A percentile compares a stretch with the other conserved stretches of the same genome.
phyloP scores from a whole-genome alignment of 306 rosid species.

The Corylus heterophylla region DNA sequence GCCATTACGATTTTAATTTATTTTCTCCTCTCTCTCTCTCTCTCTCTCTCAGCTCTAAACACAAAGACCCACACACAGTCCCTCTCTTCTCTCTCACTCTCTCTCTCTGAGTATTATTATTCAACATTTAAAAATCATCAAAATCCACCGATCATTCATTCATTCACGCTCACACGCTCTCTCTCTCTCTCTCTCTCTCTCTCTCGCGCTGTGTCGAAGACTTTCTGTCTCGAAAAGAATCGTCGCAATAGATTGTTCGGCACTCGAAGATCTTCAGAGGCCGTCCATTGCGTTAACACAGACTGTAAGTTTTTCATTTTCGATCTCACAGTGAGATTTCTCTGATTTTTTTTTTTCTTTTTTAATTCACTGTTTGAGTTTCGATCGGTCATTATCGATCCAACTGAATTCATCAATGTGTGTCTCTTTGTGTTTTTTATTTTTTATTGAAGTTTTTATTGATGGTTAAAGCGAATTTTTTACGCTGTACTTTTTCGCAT shows the following conservation, averaged over 20 bases:
- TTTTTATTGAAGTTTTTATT: not conserved
- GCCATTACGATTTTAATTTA: constrained; percentile 26
- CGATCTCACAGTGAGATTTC: not conserved
- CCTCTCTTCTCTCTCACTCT: constrained; percentile 29
- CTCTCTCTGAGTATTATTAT: constrained; percentile 14
- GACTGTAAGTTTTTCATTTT: constrained; percentile 44
- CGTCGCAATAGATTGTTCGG: constrained; percentile 26
- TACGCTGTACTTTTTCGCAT: constrained; percentile 11
- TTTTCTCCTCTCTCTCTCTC: not conserved
- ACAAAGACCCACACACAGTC: constrained; percentile 9
- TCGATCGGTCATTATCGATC: constrained; percentile 50
- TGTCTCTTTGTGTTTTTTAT: not conserved
- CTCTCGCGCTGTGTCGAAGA: constrained; percentile 27
- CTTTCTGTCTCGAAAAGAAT: constrained; percentile 10
- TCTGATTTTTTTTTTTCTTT: not conserved
- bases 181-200: constrained; percentile 34
- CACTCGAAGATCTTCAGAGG: constrained; percentile 29
- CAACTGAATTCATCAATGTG: constrained; percentile 28
- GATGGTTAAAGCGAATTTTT: not conserved
- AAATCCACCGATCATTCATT: constrained; percentile 11
- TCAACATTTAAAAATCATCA: not conserved
- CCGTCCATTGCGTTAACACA: constrained; percentile 34
- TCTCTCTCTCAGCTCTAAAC: constrained; percentile 27
- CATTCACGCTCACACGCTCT: not conserved
- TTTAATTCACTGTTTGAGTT: not conserved